Conservation (phyloP, 805 yeast genomes). For the Candida sonorensis region DNA sequence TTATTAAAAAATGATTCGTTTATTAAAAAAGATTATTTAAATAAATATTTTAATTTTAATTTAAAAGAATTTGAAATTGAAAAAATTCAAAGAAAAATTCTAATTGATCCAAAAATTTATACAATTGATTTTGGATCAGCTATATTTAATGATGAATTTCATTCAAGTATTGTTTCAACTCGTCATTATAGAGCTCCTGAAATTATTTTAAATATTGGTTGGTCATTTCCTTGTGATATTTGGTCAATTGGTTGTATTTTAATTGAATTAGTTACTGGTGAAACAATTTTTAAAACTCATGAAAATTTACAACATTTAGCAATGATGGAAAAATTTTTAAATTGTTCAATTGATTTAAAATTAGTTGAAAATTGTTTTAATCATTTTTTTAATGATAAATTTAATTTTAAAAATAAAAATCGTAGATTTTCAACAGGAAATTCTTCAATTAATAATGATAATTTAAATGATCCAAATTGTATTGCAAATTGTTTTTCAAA, state of each 20-base stretch:
- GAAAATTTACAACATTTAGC: conserved; percentile 93
- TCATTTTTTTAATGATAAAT: conserved; percentile 15
- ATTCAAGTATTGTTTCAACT: conserved; percentile 86
- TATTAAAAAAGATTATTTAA: conserved; percentile 28
- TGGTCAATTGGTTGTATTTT: conserved; percentile 96
- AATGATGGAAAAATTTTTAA: conserved; percentile 81
- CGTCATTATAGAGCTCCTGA: conserved; percentile 98
- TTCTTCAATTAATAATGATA: not conserved
- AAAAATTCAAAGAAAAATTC: conserved; percentile 37
- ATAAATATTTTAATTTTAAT: conserved; percentile 17
- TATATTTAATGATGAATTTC: conserved; percentile 88
- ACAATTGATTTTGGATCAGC: conserved; percentile 98
- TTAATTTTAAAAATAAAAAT: no score
- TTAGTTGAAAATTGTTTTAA: conserved; percentile 27
- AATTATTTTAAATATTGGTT: conserved; percentile 87
- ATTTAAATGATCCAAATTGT: conserved; percentile 8
- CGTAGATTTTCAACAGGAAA: conserved; percentile 9
- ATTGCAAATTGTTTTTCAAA: conserved; percentile 26
- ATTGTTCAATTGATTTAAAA: conserved; percentile 38
- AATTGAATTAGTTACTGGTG: conserved; percentile 88
- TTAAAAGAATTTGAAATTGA: conserved; percentile 1
- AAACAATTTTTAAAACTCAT: conserved; percentile 90
- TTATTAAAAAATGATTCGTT: conserved; percentile 52
- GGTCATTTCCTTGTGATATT: conserved; percentile 95
- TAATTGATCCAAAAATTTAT: conserved; percentile 75